These are phyloP conservation scores for Trichothecium sympodiale DNA, from an alignment of 2,329 filamentous ascomycete genomes.

Conservation along the genomic window DNA sequence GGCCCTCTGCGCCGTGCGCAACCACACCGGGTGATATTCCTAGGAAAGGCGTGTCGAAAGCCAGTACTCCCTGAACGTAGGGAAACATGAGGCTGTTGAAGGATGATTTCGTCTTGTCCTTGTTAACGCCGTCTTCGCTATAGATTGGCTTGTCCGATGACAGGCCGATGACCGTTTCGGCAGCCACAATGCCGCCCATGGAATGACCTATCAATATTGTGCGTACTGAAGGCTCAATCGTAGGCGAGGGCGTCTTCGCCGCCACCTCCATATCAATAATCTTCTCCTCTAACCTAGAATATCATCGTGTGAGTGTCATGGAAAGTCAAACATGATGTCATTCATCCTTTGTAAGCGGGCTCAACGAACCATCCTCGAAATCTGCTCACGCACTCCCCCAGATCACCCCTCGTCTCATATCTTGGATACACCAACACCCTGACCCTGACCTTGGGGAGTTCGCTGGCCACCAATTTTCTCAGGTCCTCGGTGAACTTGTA, in stretches of 20 bases:
- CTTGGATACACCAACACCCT: constrained; percentile 63
- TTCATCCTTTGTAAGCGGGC: no score
- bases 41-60: constrained; percentile 89
- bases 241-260: constrained; percentile 69
- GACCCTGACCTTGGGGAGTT: constrained; percentile 59
- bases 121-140: constrained; percentile 29
- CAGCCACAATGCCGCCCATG: constrained; percentile 90
- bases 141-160: constrained; percentile 43
- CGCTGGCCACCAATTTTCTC: constrained; percentile 48
- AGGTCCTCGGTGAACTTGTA: constrained; percentile 63
- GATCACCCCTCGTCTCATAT: constrained; percentile 72
- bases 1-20: constrained; percentile 77
- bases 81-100: constrained; percentile 76
- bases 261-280: constrained; percentile 91
- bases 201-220: constrained; percentile 78
- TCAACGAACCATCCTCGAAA: constrained; percentile 61
- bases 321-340: not conserved
- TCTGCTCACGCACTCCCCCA: constrained; percentile 56
- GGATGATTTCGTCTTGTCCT: constrained; percentile 13
- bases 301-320: not conserved
- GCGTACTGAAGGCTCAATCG: constrained; percentile 73
- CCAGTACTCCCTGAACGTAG: constrained; percentile 78
- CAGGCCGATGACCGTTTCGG: constrained; percentile 72
- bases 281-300: constrained; percentile 68
- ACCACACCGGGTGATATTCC: constrained; percentile 73